These are phyloP conservation scores for Botryotinia calthae DNA, from an alignment of 2,329 filamentous ascomycete species.

Conservation along the genomic window DNA sequence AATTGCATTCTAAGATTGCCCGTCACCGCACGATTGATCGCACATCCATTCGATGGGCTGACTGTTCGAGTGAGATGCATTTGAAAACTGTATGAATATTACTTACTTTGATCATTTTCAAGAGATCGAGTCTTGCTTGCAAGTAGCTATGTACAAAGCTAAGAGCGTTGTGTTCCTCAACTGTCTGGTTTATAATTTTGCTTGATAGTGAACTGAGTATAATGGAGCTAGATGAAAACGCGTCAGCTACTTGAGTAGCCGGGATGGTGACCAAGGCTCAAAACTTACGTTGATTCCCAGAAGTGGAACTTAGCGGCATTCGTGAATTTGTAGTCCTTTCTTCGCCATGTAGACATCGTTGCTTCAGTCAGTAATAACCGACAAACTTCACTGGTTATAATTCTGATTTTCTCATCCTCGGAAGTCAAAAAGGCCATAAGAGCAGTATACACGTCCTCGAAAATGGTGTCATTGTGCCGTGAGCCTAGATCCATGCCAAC, in stretches of 20 bases:
- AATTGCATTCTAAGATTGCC: not conserved
- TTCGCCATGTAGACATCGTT: conserved; percentile 30
- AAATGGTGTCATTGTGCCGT: conserved; percentile 40
- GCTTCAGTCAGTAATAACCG: conserved; percentile 35
- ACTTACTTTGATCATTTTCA: conserved; percentile 42
- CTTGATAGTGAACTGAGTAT: conserved; percentile 35
- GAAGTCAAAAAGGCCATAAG: conserved; percentile 36
- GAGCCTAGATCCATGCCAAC: conserved; percentile 42
- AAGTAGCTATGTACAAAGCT: conserved; percentile 53
- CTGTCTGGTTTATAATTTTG: conserved; percentile 31
- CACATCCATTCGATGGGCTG: not conserved
- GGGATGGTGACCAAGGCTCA: not conserved
- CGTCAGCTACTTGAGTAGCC: not conserved
- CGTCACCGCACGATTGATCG: not conserved
- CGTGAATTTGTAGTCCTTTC: conserved; percentile 26
- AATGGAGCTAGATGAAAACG: conserved; percentile 30
- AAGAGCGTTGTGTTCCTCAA: conserved; percentile 33
- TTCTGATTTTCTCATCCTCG: conserved; percentile 38
- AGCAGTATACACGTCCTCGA: conserved; percentile 34
- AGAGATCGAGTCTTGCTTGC: conserved; percentile 52
- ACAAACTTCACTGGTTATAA: conserved; percentile 34
- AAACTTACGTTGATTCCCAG: conserved; percentile 40
- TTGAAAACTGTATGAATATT: not conserved
- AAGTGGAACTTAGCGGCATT: conserved; percentile 35
- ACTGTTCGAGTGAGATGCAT: not conserved